Base-by-base conservation (phyloP, 1,284 basidiomycete genomes). In the Earliella scabrosa region DNA sequence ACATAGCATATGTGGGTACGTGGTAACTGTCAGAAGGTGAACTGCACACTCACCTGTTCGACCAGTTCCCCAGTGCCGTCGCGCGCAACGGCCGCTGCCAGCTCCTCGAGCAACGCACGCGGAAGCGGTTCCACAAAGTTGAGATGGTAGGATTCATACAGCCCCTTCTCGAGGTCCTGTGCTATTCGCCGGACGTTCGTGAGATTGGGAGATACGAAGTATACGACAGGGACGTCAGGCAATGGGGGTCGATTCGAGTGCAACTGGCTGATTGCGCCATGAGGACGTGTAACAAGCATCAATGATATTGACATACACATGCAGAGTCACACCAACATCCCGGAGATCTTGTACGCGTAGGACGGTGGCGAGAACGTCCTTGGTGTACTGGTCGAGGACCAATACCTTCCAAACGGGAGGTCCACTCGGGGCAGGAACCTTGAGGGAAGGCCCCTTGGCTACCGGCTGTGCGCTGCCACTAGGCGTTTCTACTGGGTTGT, bases 401-500 rank as follows among this genome's bases (percentile, higher is more conserved):
- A 99, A 80, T 8, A 99, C 89, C 75, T 99, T 99, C 97, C 97
- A 99, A 4, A 97, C 88, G 4, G 93, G 87, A 27, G 94, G 92
- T 0, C 83, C 85, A n/a, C 85, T 75, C 1, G 79, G 69, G 8
- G 79, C 72, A 4, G 83, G 75, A 5, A 77, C 70, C 59, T 85
- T 87, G 45, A 77, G 45, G 8, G 63, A 49, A 13, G 76, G 65
- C 13, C 68, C 62, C 63, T 82, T 85, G 23, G 66, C 67, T 8
- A 75, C 54, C 1, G 73, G 59, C 31, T 70, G 60, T 20, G 68
- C 36, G 21, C 75, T 60, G n/a, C 65, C 59, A 16, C 63, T 50
- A 11, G 66, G 36, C 13, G 68, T 29, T 18, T 88, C 68, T 14
- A 67, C 52, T 6, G 68, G 64, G 23, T 71, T 62, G 46, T 74